A percentile compares a stretch with the other conserved stretches of the same genome.
Evolutionary conservation across 1,139 yeast species (phyloP).

Genomic region (Diutina rugosa): DNA sequence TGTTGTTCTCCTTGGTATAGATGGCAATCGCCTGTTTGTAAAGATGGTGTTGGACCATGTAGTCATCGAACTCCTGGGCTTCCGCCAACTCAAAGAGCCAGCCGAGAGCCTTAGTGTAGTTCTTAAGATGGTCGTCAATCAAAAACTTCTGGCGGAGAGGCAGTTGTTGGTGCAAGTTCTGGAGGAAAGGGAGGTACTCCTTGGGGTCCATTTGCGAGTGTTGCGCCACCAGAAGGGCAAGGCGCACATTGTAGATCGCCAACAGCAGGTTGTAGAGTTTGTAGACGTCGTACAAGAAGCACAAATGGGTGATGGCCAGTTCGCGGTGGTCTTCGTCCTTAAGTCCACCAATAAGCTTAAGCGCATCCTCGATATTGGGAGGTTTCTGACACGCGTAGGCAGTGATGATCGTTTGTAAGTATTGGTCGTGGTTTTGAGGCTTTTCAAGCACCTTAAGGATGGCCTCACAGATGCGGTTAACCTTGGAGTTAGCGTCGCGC

Average conservation of each 20-base stretch:
- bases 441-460: conserved; percentile 43
- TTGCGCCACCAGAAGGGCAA: conserved; percentile 80
- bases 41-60: conserved; percentile 61
- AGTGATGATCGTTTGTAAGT: conserved; percentile 71
- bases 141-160: conserved; percentile 57
- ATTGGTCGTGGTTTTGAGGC: conserved; percentile 41
- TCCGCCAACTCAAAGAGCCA: conserved; percentile 45
- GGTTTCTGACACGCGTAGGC: conserved; percentile 91
- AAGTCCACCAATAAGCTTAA: conserved; percentile 43
- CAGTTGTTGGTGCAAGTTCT: conserved; percentile 56
- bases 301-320: conserved; percentile 62
- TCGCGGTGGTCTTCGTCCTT: conserved; percentile 39
- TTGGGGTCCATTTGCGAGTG: conserved; percentile 97
- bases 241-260: conserved; percentile 69
- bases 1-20: conserved; percentile 45
- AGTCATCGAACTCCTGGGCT: conserved; percentile 47
- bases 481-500: conserved; percentile 31
- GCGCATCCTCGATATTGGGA: conserved; percentile 68
- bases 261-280: conserved; percentile 67
- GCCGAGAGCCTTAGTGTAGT: conserved; percentile 51
- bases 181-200: conserved; percentile 88
- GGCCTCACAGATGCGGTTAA: conserved; percentile 67
- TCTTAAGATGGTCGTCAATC: conserved; percentile 70
- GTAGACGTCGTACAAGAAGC: conserved; percentile 87
- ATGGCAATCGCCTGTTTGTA: conserved; percentile 57